These are phyloP conservation scores for Umbelopsis isabellina DNA, from an alignment of 192 early-diverging fungal species.

Conservation along the genomic window DNA sequence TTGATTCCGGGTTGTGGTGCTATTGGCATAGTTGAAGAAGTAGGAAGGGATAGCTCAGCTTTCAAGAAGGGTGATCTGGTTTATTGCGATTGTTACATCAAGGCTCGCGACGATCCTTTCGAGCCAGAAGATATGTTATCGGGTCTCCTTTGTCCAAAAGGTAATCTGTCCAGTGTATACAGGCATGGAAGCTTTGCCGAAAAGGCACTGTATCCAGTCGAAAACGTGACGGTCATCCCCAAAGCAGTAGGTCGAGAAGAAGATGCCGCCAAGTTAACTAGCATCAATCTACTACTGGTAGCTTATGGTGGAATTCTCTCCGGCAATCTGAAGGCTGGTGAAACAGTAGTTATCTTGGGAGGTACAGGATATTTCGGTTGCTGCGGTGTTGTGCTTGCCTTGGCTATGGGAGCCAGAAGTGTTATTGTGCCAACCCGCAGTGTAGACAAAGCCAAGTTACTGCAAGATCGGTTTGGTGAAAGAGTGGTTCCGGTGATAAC, in stretches of 20 bases:
- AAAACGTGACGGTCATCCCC: slow-evolving; percentile 36
- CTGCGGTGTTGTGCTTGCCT: slow-evolving; percentile 23
- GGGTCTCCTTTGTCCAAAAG: slow-evolving; percentile 26
- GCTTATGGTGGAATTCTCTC: slow-evolving; percentile 29
- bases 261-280: slow-evolving; percentile 15
- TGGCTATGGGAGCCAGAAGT: slow-evolving; percentile 33
- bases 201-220: slow-evolving; percentile 28
- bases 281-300: slow-evolving; percentile 29
- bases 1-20: slow-evolving; percentile 35
- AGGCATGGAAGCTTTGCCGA: slow-evolving; percentile 35
- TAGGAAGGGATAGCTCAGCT: slow-evolving; percentile 21
- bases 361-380: slow-evolving; percentile 34
- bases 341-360: slow-evolving; percentile 30
- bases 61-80: slow-evolving; percentile 34
- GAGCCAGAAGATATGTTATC: slow-evolving; percentile 25
- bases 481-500: slow-evolving; percentile 30
- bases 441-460: slow-evolving; percentile 15
- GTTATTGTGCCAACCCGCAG: slow-evolving; percentile 32
- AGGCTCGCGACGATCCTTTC: slow-evolving; percentile 33
- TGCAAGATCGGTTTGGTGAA: slow-evolving; percentile 15
- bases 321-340: slow-evolving; percentile 27
- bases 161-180: slow-evolving; percentile 15
- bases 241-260: slow-evolving; percentile 25
- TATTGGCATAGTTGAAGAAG: slow-evolving; percentile 31
- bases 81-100: slow-evolving; percentile 34